Evolutionary conservation across 495 filamentous ascomycete genomes (phyloP).

Genomic region (Pseudomonodictys pantanalensis): DNA sequence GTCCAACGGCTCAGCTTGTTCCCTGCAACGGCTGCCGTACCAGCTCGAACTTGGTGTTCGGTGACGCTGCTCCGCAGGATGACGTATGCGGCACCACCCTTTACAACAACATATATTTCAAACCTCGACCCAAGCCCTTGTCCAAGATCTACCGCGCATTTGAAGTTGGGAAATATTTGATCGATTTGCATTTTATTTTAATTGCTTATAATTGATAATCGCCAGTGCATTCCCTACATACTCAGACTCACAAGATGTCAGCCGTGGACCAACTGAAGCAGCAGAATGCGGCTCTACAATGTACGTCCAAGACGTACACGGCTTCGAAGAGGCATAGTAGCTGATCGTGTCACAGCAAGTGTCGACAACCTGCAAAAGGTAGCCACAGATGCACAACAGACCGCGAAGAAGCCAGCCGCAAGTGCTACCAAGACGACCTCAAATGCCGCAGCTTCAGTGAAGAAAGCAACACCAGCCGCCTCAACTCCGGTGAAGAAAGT

Average conservation of each 20-base stretch:
- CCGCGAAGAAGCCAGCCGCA: slow-evolving; percentile 14
- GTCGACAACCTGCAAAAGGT: slow-evolving; percentile 14
- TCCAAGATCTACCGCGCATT: slow-evolving; percentile 7
- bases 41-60: neutral
- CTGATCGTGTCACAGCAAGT: slow-evolving; percentile 1
- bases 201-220: neutral
- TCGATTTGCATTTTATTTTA: neutral
- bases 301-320: slow-evolving; percentile 1
- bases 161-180: neutral
- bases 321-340: neutral
- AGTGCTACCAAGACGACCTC: slow-evolving; percentile 12
- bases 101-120: neutral
- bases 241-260: slow-evolving; percentile 14
- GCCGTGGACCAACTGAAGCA: slow-evolving; percentile 26
- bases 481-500: slow-evolving; percentile 4
- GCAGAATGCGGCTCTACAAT: slow-evolving; percentile 32
- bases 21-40: neutral
- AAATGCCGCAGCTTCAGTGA: neutral
- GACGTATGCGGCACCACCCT: slow-evolving; percentile 5
- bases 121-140: neutral
- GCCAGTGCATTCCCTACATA: neutral
- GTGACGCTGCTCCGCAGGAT: neutral
- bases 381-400: slow-evolving; percentile 5
- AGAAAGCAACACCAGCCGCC: neutral
- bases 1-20: no score